Percentiles rank a stretch among this genome's conserved stretches.
Conservation (phyloP, 2,329 filamentous ascomycete species). For the Aspergillus calidoustus region DNA sequence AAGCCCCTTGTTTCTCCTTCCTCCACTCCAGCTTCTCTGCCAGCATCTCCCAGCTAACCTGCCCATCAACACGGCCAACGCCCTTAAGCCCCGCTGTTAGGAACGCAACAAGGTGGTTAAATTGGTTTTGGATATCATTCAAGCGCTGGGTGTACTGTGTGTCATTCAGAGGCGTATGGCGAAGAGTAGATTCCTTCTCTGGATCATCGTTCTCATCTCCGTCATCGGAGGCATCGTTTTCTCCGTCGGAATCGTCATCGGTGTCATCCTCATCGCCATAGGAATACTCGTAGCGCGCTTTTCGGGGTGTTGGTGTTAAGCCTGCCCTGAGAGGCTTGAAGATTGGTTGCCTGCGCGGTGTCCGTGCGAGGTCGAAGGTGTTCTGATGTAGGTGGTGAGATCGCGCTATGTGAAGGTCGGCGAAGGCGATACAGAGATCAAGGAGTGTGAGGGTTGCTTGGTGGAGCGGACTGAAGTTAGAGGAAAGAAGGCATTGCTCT, state of each 20-base stretch:
- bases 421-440: slow-evolving; percentile 73
- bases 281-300: slow-evolving; percentile 34
- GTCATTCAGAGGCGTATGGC: slow-evolving; percentile 42
- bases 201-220: not conserved
- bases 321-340: slow-evolving; percentile 37
- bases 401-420: slow-evolving; percentile 59
- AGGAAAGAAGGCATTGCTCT: slow-evolving; percentile 71
- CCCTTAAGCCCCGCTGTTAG: slow-evolving; percentile 73
- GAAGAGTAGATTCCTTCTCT: not conserved
- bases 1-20: slow-evolving; percentile 21
- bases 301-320: slow-evolving; percentile 34
- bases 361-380: not conserved
- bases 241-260: slow-evolving; percentile 35
- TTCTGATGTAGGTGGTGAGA: slow-evolving; percentile 32
- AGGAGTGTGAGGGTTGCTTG: slow-evolving; percentile 75
- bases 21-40: slow-evolving; percentile 74
- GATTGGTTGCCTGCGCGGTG: slow-evolving; percentile 23
- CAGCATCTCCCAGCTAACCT: slow-evolving; percentile 77
- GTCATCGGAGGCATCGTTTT: not conserved
- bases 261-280: slow-evolving; percentile 28
- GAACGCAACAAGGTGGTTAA: slow-evolving; percentile 70
- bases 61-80: slow-evolving; percentile 73
- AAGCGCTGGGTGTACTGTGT: slow-evolving; percentile 59
- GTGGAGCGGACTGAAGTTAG: slow-evolving; percentile 70
- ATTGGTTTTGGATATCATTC: slow-evolving; percentile 62